Percentiles rank a stretch among this genome's conserved stretches.
Evolutionary conservation across 2,329 filamentous ascomycete genomes (phyloP).

Genomic region (Tympanopsis confertula): DNA sequence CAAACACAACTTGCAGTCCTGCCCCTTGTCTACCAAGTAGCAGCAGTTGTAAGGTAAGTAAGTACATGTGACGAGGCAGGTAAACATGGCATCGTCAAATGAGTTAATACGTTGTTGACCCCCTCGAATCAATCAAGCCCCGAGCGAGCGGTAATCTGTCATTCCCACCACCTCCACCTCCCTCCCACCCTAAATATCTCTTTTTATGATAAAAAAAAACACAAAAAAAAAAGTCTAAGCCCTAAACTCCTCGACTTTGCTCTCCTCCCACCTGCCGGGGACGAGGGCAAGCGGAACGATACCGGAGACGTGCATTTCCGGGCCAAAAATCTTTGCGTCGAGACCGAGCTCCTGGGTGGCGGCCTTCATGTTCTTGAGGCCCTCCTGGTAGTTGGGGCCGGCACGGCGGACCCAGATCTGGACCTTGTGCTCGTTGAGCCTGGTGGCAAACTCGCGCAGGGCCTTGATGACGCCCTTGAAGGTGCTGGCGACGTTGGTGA

Average conservation of each 20-base stretch:
- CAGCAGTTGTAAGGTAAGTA: too few species aligned
- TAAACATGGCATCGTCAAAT: too few species aligned
- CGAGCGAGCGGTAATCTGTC: too few species aligned
- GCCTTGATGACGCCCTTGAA: constrained; percentile 99
- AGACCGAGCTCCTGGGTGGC: constrained; percentile 88
- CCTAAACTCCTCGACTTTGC: constrained; percentile 49
- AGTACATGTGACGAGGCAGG: too few species aligned
- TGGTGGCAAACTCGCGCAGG: constrained; percentile 74
- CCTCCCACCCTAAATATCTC: too few species aligned
- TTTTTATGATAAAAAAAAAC: too few species aligned
- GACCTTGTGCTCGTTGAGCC: constrained; percentile 89
- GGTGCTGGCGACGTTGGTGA: constrained; percentile 97
- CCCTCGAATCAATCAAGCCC: too few species aligned
- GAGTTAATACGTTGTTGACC: too few species aligned
- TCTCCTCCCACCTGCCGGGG: constrained; percentile 51
- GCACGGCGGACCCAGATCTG: constrained; percentile 89
- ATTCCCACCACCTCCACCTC: too few species aligned
- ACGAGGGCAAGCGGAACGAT: constrained; percentile 86
- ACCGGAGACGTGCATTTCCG: constrained; percentile 91
- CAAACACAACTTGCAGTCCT: too few species aligned
- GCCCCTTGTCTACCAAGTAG: too few species aligned
- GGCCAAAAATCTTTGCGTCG: constrained; percentile 50
- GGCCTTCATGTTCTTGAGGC: constrained; percentile 98
- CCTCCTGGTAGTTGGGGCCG: constrained; percentile 98
- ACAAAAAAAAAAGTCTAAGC: too few species aligned